These are phyloP conservation scores for Populus trichocarpa DNA, from an alignment of 441 rosid species.

Conservation along the genomic window DNA sequence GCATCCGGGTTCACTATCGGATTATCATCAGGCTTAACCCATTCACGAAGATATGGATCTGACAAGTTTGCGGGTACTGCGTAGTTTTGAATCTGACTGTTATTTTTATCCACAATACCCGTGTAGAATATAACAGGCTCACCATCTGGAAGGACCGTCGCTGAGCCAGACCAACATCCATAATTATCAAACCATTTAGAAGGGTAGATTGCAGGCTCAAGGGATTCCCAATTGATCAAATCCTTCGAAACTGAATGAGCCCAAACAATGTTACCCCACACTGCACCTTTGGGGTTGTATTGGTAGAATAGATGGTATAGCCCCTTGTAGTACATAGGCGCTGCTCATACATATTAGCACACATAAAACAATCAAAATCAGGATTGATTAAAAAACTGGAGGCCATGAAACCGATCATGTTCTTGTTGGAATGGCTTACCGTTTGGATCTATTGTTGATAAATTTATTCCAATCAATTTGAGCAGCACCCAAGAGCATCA, in stretches of 20 bases:
- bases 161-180: conserved; percentile 93
- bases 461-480: conserved; percentile 7
- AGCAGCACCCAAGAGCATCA: neutral
- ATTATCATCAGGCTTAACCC: conserved; percentile 80
- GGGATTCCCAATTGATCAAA: conserved; percentile 67
- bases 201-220: conserved; percentile 65
- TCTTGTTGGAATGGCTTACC: conserved; percentile 35
- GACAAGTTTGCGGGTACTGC: conserved; percentile 62
- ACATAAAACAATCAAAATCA: neutral
- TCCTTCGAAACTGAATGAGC: conserved; percentile 89
- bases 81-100: conserved; percentile 60
- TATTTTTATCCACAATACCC: conserved; percentile 40
- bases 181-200: conserved; percentile 62
- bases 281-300: conserved; percentile 30
- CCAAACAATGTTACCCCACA: conserved; percentile 96
- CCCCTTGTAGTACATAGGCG: conserved; percentile 74
- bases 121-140: conserved; percentile 74
- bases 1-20: conserved; percentile 49
- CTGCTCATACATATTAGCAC: conserved; percentile 23
- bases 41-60: conserved; percentile 67
- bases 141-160: conserved; percentile 54
- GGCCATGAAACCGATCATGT: neutral
- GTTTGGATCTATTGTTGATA: conserved; percentile 55
- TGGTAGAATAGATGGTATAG: conserved; percentile 65
- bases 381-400: neutral